Evolutionary conservation across 441 rosid species (phyloP).

Genomic region (Croton laevigatus): DNA sequence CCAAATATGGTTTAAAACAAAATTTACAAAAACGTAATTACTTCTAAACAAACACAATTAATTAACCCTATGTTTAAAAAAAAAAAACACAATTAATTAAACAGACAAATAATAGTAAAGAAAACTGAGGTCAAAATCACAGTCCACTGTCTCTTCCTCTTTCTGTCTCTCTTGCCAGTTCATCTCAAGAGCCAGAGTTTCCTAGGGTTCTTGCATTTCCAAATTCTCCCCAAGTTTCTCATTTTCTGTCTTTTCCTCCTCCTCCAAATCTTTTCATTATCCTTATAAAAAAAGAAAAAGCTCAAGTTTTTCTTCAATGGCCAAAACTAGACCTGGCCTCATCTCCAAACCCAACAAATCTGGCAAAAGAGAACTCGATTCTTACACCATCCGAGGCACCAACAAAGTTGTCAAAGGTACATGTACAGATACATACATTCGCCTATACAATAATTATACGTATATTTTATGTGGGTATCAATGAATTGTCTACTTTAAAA

Average conservation of each 20-base stretch:
- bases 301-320: conserved; percentile 39
- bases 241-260: no score
- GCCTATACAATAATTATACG: not conserved
- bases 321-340: conserved; percentile 71
- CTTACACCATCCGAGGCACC: conserved; percentile 81
- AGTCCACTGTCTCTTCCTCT: conserved; percentile 1
- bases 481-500: conserved; percentile 4
- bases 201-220: conserved; percentile 20
- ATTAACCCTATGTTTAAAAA: no score
- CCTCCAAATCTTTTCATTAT: conserved; percentile 9
- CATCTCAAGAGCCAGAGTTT: not conserved
- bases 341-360: conserved; percentile 54
- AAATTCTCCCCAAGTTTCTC: not conserved
- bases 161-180: not conserved
- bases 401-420: conserved; percentile 72
- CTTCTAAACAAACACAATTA: no score
- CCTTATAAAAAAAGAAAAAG: not conserved
- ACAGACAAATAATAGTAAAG: no score
- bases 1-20: no score
- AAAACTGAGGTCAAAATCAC: not conserved
- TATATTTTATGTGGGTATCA: not conserved
- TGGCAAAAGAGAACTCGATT: conserved; percentile 69
- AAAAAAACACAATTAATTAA: no score
- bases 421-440: not conserved
- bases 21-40: no score